Evolutionary conservation across 1,284 basidiomycete species (phyloP).

Genomic region (Tilletiaria anomala): DNA sequence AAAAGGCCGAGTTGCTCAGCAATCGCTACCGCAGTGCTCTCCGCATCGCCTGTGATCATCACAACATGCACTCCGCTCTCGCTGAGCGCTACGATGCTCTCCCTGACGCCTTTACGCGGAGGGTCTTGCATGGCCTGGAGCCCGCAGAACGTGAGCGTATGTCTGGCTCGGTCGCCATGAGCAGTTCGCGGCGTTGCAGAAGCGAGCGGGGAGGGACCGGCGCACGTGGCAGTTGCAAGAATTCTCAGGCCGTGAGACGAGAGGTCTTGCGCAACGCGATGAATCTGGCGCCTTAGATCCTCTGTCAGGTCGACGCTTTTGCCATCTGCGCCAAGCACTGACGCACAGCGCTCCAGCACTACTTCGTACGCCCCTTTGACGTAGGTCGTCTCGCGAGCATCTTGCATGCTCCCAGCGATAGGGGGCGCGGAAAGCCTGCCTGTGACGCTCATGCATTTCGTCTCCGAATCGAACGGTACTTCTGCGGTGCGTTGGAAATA

Average conservation of each 20-base stretch:
- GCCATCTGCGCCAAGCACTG: conserved; percentile 54
- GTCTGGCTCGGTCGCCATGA: conserved; percentile 66
- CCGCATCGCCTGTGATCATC: conserved; percentile 98
- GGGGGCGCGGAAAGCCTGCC: conserved; percentile 50
- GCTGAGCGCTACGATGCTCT: conserved; percentile 73
- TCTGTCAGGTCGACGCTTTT: conserved; percentile 8
- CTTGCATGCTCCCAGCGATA: conserved; percentile 52
- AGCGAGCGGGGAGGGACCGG: conserved; percentile 83
- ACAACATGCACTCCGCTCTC: conserved; percentile 86
- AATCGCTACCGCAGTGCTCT: conserved; percentile 71
- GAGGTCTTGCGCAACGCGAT: conserved; percentile 42
- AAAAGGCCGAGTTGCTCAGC: conserved; percentile 90
- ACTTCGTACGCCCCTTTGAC: conserved; percentile 92
- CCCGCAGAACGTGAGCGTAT: conserved; percentile 58
- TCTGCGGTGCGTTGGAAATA: conserved; percentile 63
- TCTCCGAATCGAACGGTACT: conserved; percentile 79
- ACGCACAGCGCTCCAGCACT: conserved; percentile 58
- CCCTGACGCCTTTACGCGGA: conserved; percentile 69
- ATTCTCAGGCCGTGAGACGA: conserved; percentile 52
- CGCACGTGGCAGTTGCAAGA: conserved; percentile 96
- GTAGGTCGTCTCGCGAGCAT: conserved; percentile 46
- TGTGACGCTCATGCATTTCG: conserved; percentile 92
- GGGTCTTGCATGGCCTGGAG: conserved; percentile 73
- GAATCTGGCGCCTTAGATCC: conserved; percentile 48
- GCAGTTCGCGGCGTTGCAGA: no score